Evolutionary conservation across 371 early-diverging fungal species (phyloP).

Genomic region (Haplosporangium sp.): DNA sequence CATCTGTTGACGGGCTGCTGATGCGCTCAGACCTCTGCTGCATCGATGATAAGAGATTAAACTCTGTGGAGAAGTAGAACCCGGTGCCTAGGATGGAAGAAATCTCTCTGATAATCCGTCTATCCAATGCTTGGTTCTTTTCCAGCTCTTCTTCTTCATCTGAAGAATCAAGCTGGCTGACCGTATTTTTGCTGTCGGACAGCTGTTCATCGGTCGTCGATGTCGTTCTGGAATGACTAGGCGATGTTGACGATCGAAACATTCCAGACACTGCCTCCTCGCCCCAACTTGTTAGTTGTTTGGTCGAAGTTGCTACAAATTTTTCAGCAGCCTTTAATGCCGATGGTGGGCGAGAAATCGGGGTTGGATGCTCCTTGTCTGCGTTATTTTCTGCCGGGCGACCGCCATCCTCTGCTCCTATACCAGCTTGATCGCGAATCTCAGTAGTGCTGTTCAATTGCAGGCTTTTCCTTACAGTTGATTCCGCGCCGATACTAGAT

Average conservation of each 20-base stretch:
- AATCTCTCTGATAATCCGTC: conserved; percentile 72
- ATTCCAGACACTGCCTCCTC: conserved; percentile 31
- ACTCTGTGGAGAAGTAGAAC: conserved; percentile 72
- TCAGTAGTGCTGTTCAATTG: too few species aligned
- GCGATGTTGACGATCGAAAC: conserved; percentile 17
- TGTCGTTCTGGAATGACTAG: conserved; percentile 5
- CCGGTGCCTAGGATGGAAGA: conserved; percentile 70
- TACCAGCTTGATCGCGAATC: too few species aligned
- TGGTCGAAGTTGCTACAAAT: conserved; percentile 21
- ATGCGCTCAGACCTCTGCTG: conserved; percentile 40
- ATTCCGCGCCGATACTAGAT: too few species aligned
- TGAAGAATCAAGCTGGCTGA: too few species aligned
- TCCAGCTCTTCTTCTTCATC: conserved; percentile 41
- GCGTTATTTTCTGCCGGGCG: background rate
- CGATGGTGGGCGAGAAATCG: conserved; percentile 18
- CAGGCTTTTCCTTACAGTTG: background rate
- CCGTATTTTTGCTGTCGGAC: too few species aligned
- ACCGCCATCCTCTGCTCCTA: too few species aligned
- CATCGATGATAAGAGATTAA: conserved; percentile 46
- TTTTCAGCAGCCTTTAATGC: conserved; percentile 30
- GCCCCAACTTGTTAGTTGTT: conserved; percentile 26
- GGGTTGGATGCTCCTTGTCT: background rate
- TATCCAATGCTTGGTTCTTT: conserved; percentile 62
- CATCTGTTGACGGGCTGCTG: conserved; percentile 14
- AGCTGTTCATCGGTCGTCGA: too few species aligned